Evolutionary conservation across 768 basidiomycete species (phyloP).

Genomic region (Nevesoporus exiguus): DNA sequence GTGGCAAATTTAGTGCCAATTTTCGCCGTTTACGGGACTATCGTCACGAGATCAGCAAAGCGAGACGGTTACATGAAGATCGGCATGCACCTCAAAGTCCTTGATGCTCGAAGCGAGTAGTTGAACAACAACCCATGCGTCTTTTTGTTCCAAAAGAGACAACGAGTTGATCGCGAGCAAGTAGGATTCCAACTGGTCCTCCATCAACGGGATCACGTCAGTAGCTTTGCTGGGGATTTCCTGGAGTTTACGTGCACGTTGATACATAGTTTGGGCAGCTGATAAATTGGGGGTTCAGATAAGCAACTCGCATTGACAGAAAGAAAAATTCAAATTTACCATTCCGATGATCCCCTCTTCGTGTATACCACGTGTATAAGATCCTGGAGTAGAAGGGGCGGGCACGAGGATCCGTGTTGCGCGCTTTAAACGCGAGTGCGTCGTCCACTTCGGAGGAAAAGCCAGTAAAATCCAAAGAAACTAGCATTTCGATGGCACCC

Average conservation of each 20-base stretch:
- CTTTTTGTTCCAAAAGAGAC: conserved; percentile 72
- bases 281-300: conserved; percentile 27
- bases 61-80: conserved; percentile 16
- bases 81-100: conserved; percentile 42
- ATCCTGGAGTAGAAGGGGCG: conserved; percentile 86
- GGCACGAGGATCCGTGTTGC: conserved; percentile 86
- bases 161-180: conserved; percentile 87
- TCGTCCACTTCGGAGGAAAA: conserved; percentile 85
- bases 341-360: conserved; percentile 84
- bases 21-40: conserved; percentile 71
- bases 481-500: conserved; percentile 71
- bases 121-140: conserved; percentile 80
- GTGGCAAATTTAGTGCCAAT: conserved; percentile 73
- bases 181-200: conserved; percentile 76
- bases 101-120: conserved; percentile 43
- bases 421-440: conserved; percentile 85
- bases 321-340: conserved; percentile 51
- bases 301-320: conserved; percentile 6
- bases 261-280: conserved; percentile 95
- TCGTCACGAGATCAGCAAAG: conserved; percentile 17
- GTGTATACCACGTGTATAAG: conserved; percentile 91
- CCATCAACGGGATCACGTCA: conserved; percentile 45
- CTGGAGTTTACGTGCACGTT: conserved; percentile 77
- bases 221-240: conserved; percentile 34
- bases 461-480: conserved; percentile 81